Evolutionary conservation across 345 rosid species (phyloP), one percentile per base, ranked within the genome.

Genomic region (Nasturtium officinale): DNA sequence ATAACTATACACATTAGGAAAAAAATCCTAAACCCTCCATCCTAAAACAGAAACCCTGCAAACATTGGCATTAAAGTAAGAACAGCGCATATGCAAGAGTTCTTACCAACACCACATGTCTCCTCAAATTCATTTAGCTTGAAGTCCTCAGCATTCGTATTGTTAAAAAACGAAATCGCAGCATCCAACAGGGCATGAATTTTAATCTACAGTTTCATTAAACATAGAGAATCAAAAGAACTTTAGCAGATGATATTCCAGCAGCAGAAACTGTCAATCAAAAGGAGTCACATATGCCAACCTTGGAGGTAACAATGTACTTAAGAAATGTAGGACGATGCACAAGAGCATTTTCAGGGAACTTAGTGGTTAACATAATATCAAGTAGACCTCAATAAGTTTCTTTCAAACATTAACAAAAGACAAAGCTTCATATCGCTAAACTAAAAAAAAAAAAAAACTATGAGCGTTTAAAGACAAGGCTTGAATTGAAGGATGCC

Each of bases 71-170:
- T 67, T 25, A 43, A 5, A 9, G 33, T 46, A 62, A 51, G 17
- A 25, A 60, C 18, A 9, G 2, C 1, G 29, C 3, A 55, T 37
- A 13, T 2, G 32, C 17, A 43, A 23, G 37, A 29, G 28, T 42
- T 47, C 88, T 43, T 82, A 91, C 98, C 98, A 37, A 92, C 91
- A 61, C 99, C 97, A 65, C 99, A 92, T 9, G 92, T 86, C 72
- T 87, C 96, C 77, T 96, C 97, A 79, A 96, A 90, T 52, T 85
- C 96, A 56, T 83, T 78, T 74, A 80, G 43, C 68, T 86, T 65
- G 77, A 90, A 84, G 33, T 79, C 71, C 70, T 86, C 98, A 0
- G 97, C 70, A 21, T 85, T 90, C 53, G 69, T 75, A 23, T 52
- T 71, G 2, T 83, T 59, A 8, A 92, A 82, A 85, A 90, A 96